Conservation (phyloP, 2,329 filamentous ascomycete genomes). For the Colletotrichum orbiculare region DNA sequence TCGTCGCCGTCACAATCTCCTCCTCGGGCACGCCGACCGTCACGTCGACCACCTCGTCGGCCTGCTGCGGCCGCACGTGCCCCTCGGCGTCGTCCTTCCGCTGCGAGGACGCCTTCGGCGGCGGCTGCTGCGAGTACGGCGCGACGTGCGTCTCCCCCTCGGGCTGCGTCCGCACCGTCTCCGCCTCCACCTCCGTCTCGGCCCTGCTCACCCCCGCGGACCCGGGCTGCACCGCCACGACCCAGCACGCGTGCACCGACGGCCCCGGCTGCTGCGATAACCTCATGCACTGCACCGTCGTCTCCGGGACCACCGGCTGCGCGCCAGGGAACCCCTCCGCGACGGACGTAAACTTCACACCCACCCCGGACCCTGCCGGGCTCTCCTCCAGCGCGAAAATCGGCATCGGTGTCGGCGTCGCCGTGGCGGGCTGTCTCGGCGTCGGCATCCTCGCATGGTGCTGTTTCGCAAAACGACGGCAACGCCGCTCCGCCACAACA, state of each 20-base stretch:
- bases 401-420: constrained; percentile 66
- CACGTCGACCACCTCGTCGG: constrained; percentile 41
- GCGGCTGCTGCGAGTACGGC: constrained; percentile 61
- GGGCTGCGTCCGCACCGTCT: constrained; percentile 48
- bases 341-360: constrained; percentile 44
- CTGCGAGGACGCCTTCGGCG: constrained; percentile 57
- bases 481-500: constrained; percentile 38
- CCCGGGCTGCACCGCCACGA: constrained; percentile 55
- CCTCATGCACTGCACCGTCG: constrained; percentile 54
- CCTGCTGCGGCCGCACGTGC: constrained; percentile 55
- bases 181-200: constrained; percentile 38
- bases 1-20: constrained; percentile 41
- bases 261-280: constrained; percentile 60
- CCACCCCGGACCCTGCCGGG: constrained; percentile 36
- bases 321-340: constrained; percentile 48
- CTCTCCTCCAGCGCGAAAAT: constrained; percentile 64
- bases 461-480: constrained; percentile 55
- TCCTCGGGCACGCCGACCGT: constrained; percentile 36
- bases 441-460: constrained; percentile 59
- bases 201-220: constrained; percentile 49
- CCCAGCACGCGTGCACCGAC: constrained; percentile 56
- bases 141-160: constrained; percentile 52
- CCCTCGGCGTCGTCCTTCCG: constrained; percentile 54
- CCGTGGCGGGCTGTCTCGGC: constrained; percentile 54
- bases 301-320: constrained; percentile 52